These are phyloP conservation scores for Zygosaccharomyces pseudobailii DNA, from an alignment of 1,139 yeast species.

Conservation along the genomic window DNA sequence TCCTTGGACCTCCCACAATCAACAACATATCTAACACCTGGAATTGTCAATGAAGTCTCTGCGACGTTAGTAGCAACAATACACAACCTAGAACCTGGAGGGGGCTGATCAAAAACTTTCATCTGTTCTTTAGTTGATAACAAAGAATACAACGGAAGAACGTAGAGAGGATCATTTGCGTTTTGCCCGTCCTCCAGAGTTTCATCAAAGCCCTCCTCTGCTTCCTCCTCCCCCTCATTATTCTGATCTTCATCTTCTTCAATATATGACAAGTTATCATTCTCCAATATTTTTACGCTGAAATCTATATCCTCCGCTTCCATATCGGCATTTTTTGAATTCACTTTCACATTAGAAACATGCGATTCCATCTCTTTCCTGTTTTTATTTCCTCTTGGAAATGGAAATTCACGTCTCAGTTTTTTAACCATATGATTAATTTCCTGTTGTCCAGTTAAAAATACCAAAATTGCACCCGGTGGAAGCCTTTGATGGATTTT, in stretches of 20 bases:
- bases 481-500: conserved; percentile 85
- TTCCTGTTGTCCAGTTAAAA: conserved; percentile 92
- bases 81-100: conserved; percentile 79
- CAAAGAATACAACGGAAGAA: conserved; percentile 85
- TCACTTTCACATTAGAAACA: conserved; percentile 45
- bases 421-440: conserved; percentile 70
- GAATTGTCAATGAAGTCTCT: conserved; percentile 94
- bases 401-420: conserved; percentile 66
- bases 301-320: conserved; percentile 91
- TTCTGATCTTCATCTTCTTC: conserved; percentile 21
- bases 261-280: conserved; percentile 29
- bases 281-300: conserved; percentile 47
- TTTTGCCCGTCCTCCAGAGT: conserved; percentile 69
- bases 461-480: conserved; percentile 89
- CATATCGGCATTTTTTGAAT: conserved; percentile 56
- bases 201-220: conserved; percentile 93
- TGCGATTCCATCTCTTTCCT: conserved; percentile 35
- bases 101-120: conserved; percentile 86
- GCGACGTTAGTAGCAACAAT: conserved; percentile 97
- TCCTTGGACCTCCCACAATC: conserved; percentile 95
- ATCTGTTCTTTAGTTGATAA: conserved; percentile 91
- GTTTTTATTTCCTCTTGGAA: conserved; percentile 34
- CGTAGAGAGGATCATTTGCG: conserved; percentile 76
- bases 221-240: conserved; percentile 41
- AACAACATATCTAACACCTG: conserved; percentile 90